Conservation (phyloP, 768 basidiomycete species). For the Rubroboletus satanas region DNA sequence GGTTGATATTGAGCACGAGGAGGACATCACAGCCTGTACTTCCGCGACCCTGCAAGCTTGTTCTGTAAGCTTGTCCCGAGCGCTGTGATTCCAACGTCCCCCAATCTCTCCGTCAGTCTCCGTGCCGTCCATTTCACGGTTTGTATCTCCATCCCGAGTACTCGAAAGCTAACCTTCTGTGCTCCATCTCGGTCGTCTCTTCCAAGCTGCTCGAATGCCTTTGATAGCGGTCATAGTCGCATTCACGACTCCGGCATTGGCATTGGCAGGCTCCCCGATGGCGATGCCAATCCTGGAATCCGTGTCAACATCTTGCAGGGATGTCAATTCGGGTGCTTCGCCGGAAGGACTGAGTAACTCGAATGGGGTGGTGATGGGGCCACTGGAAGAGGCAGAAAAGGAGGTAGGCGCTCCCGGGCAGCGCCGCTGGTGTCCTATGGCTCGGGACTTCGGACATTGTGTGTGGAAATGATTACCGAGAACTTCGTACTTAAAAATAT, state of each 20-base stretch:
- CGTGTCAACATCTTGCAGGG: slow-evolving; percentile 23
- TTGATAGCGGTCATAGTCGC: slow-evolving; percentile 84
- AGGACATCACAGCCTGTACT: slow-evolving; percentile 58
- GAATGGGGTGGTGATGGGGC: slow-evolving; percentile 16
- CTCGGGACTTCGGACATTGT: slow-evolving; percentile 25
- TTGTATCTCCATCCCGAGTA: slow-evolving; percentile 49
- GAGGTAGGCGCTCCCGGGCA: slow-evolving; percentile 30
- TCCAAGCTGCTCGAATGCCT: slow-evolving; percentile 84
- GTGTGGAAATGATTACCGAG: too few relatives aligned
- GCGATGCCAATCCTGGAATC: slow-evolving; percentile 27
- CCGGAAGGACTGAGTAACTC: slow-evolving; percentile 41
- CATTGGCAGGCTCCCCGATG: slow-evolving; percentile 18
- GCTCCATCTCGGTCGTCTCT: slow-evolving; percentile 51
- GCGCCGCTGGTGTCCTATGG: slow-evolving; percentile 68
- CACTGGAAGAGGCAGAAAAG: slow-evolving; percentile 24
- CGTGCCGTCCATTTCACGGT: slow-evolving; percentile 45
- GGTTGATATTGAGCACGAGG: slow-evolving; percentile 84
- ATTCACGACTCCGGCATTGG: slow-evolving; percentile 63
- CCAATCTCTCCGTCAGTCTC: slow-evolving; percentile 49
- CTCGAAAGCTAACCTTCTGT: slow-evolving; percentile 77
- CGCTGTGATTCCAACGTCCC: slow-evolving; percentile 62
- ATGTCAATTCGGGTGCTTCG: slow-evolving; percentile 45
- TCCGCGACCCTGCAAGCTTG: slow-evolving; percentile 61
- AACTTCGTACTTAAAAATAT: too few relatives aligned
- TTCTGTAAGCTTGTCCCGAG: slow-evolving; percentile 62